These are phyloP conservation scores for Saprolegnia parasitica DNA, from an alignment of 352 stramenopile species.

Conservation along the genomic window DNA sequence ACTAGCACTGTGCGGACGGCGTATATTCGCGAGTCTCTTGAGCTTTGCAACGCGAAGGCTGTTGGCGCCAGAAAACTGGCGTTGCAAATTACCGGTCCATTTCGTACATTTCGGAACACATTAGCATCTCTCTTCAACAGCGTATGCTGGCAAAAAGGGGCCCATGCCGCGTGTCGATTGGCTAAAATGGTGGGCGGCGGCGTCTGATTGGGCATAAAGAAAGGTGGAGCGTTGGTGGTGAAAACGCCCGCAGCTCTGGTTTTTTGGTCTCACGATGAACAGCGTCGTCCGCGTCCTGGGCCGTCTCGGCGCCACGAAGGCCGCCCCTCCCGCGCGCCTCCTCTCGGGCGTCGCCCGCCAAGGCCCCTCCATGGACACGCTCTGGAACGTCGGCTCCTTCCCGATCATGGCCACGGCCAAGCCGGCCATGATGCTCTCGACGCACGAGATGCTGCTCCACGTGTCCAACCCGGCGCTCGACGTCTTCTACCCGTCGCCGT, in stretches of 20 bases:
- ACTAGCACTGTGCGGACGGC: too few relatives aligned
- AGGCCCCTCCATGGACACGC: constrained; percentile 29
- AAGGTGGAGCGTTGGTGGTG: not conserved
- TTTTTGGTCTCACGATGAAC: constrained; percentile 1
- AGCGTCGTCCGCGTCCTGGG: not conserved
- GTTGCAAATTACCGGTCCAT: too few relatives aligned
- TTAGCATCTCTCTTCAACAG: too few relatives aligned
- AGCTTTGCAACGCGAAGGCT: too few relatives aligned
- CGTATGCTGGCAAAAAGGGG: too few relatives aligned
- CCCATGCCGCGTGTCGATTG: not conserved
- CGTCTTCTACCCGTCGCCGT: constrained; percentile 32
- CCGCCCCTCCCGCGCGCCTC: not conserved
- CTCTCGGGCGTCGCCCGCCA: not conserved
- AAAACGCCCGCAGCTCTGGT: not conserved
- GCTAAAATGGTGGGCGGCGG: not conserved
- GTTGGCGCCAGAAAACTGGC: too few relatives aligned
- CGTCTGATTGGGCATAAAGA: not conserved
- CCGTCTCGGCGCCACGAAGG: not conserved
- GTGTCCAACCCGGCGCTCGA: constrained; percentile 29
- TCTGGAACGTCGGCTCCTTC: constrained; percentile 78
- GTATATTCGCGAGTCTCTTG: too few relatives aligned
- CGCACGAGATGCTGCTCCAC: constrained; percentile 53
- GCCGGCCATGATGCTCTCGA: constrained; percentile 69
- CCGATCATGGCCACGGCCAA: constrained; percentile 39
- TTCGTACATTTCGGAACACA: too few relatives aligned